A percentile compares a stretch with the other conserved stretches of the same genome.
phyloP scores from a whole-genome alignment of 1,139 yeast genomes.

The Magnusiomyces paraingens region DNA sequence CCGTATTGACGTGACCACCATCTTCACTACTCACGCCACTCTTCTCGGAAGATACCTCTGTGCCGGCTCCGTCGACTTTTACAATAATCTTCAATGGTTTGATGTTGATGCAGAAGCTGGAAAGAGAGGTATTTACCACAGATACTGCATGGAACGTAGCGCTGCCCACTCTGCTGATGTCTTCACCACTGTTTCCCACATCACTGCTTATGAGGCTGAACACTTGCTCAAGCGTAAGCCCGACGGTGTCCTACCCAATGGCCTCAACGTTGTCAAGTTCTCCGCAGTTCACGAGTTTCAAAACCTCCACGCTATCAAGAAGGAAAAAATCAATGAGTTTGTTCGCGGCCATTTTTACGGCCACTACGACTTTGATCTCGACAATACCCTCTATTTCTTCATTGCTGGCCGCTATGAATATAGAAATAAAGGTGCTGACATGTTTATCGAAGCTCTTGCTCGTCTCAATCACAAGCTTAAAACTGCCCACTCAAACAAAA shows the following conservation, averaged over 20 bases:
- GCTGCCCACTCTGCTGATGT: conserved; percentile 97
- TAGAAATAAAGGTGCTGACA: conserved; percentile 94
- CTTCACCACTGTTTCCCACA: conserved; percentile 94
- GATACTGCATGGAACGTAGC: conserved; percentile 94
- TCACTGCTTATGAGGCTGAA: conserved; percentile 92
- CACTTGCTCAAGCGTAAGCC: conserved; percentile 92
- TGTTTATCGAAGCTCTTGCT: conserved; percentile 88
- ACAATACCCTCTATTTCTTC: conserved; percentile 88
- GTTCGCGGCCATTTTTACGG: conserved; percentile 97
- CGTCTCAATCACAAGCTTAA: conserved; percentile 84
- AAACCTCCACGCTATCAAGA: conserved; percentile 85
- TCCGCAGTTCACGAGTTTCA: conserved; percentile 98
- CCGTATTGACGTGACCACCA: conserved; percentile 87
- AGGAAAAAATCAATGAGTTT: conserved; percentile 89
- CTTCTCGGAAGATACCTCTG: conserved; percentile 89
- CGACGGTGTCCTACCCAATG: conserved; percentile 96
- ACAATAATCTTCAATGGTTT: conserved; percentile 81
- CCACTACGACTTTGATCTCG: conserved; percentile 88
- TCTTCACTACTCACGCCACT: conserved; percentile 97
- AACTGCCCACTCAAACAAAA: conserved; percentile 73
- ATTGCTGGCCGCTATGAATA: conserved; percentile 97
- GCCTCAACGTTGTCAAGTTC: conserved; percentile 90
- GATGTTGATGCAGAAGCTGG: conserved; percentile 99
- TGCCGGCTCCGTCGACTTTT: conserved; percentile 94
- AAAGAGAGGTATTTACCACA: conserved; percentile 91